A percentile compares a stretch with the other conserved stretches of the same genome.
Conservation (phyloP, 495 filamentous ascomycete genomes). For the Evansstolkia leycettana region DNA sequence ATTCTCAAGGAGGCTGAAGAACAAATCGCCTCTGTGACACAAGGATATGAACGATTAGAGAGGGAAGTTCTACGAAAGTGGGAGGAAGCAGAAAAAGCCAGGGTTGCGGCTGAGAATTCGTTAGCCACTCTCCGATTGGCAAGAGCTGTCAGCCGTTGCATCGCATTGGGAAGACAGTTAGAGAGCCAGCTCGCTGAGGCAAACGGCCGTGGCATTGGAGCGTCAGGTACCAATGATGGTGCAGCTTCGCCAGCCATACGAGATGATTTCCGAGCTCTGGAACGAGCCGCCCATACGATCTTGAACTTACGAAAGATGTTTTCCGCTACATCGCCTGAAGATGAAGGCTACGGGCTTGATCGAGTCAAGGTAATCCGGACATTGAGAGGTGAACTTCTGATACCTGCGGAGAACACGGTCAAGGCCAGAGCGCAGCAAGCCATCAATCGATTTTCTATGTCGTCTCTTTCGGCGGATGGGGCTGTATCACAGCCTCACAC, state of each 20-base stretch:
- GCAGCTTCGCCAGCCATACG: background rate
- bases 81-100: slow-evolving; percentile 67
- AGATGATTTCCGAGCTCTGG: slow-evolving; percentile 65
- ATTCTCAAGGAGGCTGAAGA: slow-evolving; percentile 62
- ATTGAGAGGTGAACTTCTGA: slow-evolving; percentile 52
- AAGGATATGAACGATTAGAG: slow-evolving; percentile 71
- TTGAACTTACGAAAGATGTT: slow-evolving; percentile 63
- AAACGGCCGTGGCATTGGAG: slow-evolving; percentile 31
- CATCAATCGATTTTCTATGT: slow-evolving; percentile 72
- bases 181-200: slow-evolving; percentile 65
- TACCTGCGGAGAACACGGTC: slow-evolving; percentile 57
- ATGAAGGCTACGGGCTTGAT: slow-evolving; percentile 67
- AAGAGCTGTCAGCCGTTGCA: slow-evolving; percentile 58
- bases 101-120: slow-evolving; percentile 57
- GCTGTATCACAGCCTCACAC: slow-evolving; percentile 18
- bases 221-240: slow-evolving; percentile 5
- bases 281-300: slow-evolving; percentile 66
- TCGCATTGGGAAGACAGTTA: slow-evolving; percentile 74
- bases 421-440: slow-evolving; percentile 63
- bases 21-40: slow-evolving; percentile 66
- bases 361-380: slow-evolving; percentile 55
- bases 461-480: slow-evolving; percentile 33
- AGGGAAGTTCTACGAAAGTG: slow-evolving; percentile 73
- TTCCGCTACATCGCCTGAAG: slow-evolving; percentile 43
- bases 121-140: slow-evolving; percentile 69